These are phyloP conservation scores for Scedosporium boydii DNA, from an alignment of 2,329 filamentous ascomycete species.

Conservation along the genomic window DNA sequence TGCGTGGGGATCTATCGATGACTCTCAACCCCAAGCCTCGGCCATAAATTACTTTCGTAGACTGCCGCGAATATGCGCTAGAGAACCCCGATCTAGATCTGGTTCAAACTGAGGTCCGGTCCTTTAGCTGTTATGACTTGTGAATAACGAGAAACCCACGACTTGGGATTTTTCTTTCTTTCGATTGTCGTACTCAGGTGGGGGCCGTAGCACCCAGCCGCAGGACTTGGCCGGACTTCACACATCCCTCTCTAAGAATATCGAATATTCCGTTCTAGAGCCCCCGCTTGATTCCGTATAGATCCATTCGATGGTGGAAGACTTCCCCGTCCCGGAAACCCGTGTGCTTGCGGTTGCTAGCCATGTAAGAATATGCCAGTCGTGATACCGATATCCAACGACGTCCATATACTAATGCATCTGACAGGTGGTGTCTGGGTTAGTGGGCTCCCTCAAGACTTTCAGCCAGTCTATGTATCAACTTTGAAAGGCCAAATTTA, in stretches of 20 bases:
- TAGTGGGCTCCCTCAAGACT: constrained; percentile 10
- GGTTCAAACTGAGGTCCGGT: background rate
- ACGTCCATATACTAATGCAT: constrained; percentile 8
- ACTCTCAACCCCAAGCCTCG: constrained; percentile 6
- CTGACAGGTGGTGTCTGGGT: constrained; percentile 34
- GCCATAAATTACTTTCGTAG: constrained; percentile 11
- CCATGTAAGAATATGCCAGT: constrained; percentile 60
- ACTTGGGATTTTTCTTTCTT: no score
- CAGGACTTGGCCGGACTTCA: background rate
- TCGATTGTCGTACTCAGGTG: no score
- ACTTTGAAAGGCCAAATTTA: background rate
- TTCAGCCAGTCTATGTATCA: background rate
- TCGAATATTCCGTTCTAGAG: constrained; percentile 12
- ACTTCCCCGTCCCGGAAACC: constrained; percentile 39
- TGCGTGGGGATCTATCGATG: constrained; percentile 2
- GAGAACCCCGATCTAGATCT: background rate
- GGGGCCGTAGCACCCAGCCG: no score
- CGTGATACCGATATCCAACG: constrained; percentile 36
- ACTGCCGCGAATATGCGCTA: constrained; percentile 30
- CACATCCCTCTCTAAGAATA: constrained; percentile 11
- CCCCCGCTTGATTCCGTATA: constrained; percentile 9
- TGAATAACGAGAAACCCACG: no score
- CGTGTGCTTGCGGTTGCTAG: constrained; percentile 81
- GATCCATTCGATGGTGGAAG: constrained; percentile 13
- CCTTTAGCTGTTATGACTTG: no score